Evolutionary conservation across 768 basidiomycete genomes (phyloP).

Genomic region (Suillus weaverae): DNA sequence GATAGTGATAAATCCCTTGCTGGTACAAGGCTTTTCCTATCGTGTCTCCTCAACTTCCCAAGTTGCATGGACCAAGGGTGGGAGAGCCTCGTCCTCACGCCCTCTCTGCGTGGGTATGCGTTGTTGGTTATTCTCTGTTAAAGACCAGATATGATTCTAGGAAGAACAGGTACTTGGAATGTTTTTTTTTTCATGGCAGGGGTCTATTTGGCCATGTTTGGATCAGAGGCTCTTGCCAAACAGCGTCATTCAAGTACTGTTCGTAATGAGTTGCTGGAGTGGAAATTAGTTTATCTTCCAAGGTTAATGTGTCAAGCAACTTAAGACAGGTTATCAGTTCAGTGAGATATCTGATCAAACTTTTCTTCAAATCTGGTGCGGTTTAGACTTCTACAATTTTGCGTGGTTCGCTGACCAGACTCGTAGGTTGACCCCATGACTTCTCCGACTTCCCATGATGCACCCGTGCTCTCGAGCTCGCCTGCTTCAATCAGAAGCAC

Average conservation of each 20-base stretch:
- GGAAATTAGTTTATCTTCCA: not conserved
- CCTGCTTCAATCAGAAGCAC: constrained; percentile 41
- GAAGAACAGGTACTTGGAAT: not conserved
- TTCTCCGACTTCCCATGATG: constrained; percentile 36
- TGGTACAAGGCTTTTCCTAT: not conserved
- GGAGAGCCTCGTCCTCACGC: not conserved
- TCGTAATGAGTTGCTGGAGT: not conserved
- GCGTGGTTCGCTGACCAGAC: not conserved
- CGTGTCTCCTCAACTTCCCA: not conserved
- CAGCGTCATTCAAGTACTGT: not conserved
- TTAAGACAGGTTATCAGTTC: not conserved
- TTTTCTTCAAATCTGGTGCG: not conserved
- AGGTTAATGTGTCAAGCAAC: not conserved
- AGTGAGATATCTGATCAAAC: not conserved
- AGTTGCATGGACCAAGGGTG: not conserved
- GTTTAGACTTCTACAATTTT: not conserved
- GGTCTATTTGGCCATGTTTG: not conserved
- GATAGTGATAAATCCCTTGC: no score
- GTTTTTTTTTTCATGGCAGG: not conserved
- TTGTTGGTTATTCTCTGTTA: not conserved
- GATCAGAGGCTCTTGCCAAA: constrained; percentile 5
- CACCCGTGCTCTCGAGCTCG: constrained; percentile 36
- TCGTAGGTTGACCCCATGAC: constrained; percentile 31
- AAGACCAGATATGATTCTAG: not conserved
- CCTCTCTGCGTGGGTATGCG: not conserved